Percentiles rank a stretch among this genome's conserved stretches.
phyloP scores from a whole-genome alignment of 83 land plant species.

The Isoetes engelmannii region DNA sequence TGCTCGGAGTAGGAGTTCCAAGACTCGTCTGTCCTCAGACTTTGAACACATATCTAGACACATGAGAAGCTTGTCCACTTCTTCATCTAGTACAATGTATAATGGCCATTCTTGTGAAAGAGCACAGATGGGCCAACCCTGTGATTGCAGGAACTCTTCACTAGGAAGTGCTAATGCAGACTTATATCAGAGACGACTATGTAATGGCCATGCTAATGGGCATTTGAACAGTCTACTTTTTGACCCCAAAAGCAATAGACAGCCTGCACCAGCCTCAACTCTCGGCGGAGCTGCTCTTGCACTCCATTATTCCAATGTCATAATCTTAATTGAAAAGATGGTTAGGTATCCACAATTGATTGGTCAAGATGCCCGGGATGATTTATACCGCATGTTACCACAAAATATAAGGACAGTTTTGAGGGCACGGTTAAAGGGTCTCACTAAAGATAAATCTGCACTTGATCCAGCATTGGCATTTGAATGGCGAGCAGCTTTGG shows the following conservation, averaged over 20 bases:
- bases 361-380: constrained; percentile 70
- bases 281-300: constrained; percentile 78
- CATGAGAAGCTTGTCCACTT: no score
- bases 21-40: no score
- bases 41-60: no score
- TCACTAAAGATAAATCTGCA: constrained; percentile 1
- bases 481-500: constrained; percentile 58
- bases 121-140: no score
- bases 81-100: no score
- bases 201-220: neutral
- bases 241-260: constrained; percentile 40
- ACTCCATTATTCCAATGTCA: constrained; percentile 74
- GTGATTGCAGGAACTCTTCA: no score
- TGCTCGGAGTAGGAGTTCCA: no score
- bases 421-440: constrained; percentile 53
- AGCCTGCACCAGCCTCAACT: constrained; percentile 49
- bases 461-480: constrained; percentile 51
- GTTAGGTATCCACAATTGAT: constrained; percentile 69
- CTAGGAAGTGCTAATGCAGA: no score
- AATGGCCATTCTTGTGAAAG: no score
- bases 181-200: no score
- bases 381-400: constrained; percentile 71
- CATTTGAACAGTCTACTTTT: constrained; percentile 24
- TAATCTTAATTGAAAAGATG: constrained; percentile 74
- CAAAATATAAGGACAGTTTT: constrained; percentile 45